Evolutionary conservation across 805 yeast species (phyloP).

Genomic region (Wickerhamomyces mucosus): DNA sequence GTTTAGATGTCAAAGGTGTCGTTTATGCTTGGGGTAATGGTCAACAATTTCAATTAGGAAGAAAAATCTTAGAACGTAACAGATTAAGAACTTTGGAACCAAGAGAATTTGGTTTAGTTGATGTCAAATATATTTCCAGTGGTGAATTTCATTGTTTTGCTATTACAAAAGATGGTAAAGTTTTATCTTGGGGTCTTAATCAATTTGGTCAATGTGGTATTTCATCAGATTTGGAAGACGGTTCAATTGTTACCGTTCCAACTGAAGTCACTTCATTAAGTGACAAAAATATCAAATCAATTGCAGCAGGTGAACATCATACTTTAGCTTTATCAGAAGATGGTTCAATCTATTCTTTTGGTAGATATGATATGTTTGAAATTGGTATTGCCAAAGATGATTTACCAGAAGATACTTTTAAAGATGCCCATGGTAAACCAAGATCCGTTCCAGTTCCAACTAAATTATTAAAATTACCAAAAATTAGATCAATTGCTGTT

Average conservation of each 20-base stretch:
- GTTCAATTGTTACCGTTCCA: slow-evolving; percentile 71
- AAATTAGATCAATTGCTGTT: slow-evolving; percentile 51
- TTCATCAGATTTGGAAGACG: slow-evolving; percentile 71
- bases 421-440: slow-evolving; percentile 70
- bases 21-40: slow-evolving; percentile 98
- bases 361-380: slow-evolving; percentile 90
- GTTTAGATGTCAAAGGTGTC: slow-evolving; percentile 73
- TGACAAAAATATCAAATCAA: slow-evolving; percentile 42
- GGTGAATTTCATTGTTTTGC: slow-evolving; percentile 98
- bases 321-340: slow-evolving; percentile 61
- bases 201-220: slow-evolving; percentile 96
- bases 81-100: slow-evolving; percentile 68
- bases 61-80: slow-evolving; percentile 73
- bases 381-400: slow-evolving; percentile 64
- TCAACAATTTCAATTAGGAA: slow-evolving; percentile 85
- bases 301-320: slow-evolving; percentile 95
- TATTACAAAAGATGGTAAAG: slow-evolving; percentile 57
- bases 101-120: slow-evolving; percentile 72
- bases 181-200: slow-evolving; percentile 90
- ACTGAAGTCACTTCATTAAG: slow-evolving; percentile 59
- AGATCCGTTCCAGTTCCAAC: slow-evolving; percentile 87
- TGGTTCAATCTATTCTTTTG: slow-evolving; percentile 79
- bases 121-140: slow-evolving; percentile 72
- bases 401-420: slow-evolving; percentile 64
- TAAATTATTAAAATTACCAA: slow-evolving; percentile 47